Base-by-base conservation (phyloP, 768 basidiomycete species). In the Boletus insuetus region DNA sequence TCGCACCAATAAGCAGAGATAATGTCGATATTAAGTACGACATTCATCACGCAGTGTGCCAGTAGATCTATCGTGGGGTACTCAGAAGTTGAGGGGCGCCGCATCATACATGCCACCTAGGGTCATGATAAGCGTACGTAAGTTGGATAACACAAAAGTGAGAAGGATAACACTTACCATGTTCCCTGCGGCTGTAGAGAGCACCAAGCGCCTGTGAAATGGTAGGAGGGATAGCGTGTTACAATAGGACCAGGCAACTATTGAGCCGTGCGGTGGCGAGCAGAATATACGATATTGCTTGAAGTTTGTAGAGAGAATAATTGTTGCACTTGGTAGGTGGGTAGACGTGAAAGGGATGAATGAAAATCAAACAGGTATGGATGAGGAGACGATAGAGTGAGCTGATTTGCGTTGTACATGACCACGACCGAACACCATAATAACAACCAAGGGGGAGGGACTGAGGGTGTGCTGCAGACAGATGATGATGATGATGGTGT, bases 351-450 rank as follows among this genome's bases (percentile, higher is more conserved):
- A 48, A 54, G 32, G 49, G 46, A 62, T 58, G 55, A 50, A 53
- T 58, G 62, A 49, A 55, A 61, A 69, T 69, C 57, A 69, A 64
- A 65, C 61, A 60, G 58, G 59, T 57, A 61, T 65, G 63, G 51
- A 59, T 60, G 69, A 60, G 49, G 50, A 59, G 64, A 62, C 49
- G 67, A 65, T 61, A 69, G 49, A 53, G 51, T 60, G 66, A 59
- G 62, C 55, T 62, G 65, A 52, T 67, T 61, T 63, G 68, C 67
- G 65, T 71, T 71, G 71, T 73, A 71, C 71, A 73, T 51, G 69
- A 65, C 65, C 71, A 73, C 68, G 55, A 71, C 57, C 55, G 56
- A 69, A 71, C 69, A 70, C 64, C 70, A 60, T 69, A 73, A 68
- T 64, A 71, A 64, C 69, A 73, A 67, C 66, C 68, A 69, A 63